A percentile compares a stretch with the other conserved stretches of the same genome.
phyloP scores from a whole-genome alignment of 345 rosid species.

The Triadica sebifera region DNA sequence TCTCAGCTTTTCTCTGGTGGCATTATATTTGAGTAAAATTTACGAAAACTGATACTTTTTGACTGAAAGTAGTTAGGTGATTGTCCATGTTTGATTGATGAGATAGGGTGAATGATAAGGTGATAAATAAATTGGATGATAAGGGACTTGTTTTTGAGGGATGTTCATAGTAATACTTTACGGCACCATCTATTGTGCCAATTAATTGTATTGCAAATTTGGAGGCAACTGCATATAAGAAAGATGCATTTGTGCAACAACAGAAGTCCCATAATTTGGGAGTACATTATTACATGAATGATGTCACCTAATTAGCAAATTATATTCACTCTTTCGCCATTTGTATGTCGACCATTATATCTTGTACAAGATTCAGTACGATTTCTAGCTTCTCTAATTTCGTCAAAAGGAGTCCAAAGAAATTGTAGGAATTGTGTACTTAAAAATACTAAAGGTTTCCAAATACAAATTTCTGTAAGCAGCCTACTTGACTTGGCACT shows the following conservation, averaged over 20 bases:
- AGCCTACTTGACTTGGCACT: too few species aligned
- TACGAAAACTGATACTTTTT: background rate
- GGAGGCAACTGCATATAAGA: background rate
- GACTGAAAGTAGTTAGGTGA: background rate
- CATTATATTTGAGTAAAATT: background rate
- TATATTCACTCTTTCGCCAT: background rate
- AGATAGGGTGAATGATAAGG: background rate
- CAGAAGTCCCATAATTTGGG: background rate
- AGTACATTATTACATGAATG: too few species aligned
- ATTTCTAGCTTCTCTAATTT: background rate
- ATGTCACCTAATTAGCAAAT: background rate
- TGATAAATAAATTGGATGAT: background rate
- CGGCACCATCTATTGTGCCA: background rate
- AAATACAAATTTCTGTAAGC: too few species aligned
- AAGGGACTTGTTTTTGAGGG: background rate
- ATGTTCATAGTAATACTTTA: too few species aligned
- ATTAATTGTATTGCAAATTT: background rate
- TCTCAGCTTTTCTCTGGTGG: background rate
- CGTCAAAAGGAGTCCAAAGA: background rate
- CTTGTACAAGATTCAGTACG: background rate
- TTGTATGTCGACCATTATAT: background rate
- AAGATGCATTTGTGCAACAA: background rate
- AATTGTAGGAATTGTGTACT: background rate
- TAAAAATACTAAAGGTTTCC: background rate
- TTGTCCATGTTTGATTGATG: background rate